These are phyloP conservation scores for Leccinum pachyderme DNA, from an alignment of 1,284 basidiomycete species.

Conservation along the genomic window DNA sequence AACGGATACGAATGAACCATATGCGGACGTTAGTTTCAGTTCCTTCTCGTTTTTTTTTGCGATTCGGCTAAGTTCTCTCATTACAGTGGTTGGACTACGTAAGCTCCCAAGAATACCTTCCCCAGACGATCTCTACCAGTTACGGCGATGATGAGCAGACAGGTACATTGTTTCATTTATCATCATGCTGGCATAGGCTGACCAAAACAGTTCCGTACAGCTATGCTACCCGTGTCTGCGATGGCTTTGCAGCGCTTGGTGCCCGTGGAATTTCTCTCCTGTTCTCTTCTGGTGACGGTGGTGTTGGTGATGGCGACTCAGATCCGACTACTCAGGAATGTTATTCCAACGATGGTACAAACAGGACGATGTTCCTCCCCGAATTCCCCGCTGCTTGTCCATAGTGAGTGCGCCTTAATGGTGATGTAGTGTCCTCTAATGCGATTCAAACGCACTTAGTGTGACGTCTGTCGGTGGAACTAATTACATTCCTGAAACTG, in stretches of 20 bases:
- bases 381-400: conserved; percentile 51
- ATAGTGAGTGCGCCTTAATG: conserved; percentile 28
- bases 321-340: conserved; percentile 41
- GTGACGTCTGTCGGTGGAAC: conserved; percentile 65
- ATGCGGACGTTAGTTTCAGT: conserved; percentile 40
- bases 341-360: conserved; percentile 56
- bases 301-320: conserved; percentile 60
- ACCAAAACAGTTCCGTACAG: conserved; percentile 49
- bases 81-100: conserved; percentile 64
- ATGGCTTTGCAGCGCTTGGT: conserved; percentile 55
- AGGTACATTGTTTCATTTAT: conserved; percentile 33
- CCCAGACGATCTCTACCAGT: conserved; percentile 27
- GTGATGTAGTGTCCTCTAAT: conserved; percentile 1
- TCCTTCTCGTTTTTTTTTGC: background rate
- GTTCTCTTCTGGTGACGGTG: conserved; percentile 67
- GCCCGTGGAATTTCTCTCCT: conserved; percentile 60
- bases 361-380: conserved; percentile 56
- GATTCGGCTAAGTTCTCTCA: conserved; percentile 1
- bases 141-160: conserved; percentile 70
- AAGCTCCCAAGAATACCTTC: conserved; percentile 35
- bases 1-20: conserved; percentile 64
- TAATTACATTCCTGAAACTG: conserved; percentile 52
- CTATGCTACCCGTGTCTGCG: conserved; percentile 66
- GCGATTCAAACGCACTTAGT: conserved; percentile 23
- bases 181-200: background rate